Conservation (phyloP, 2,329 filamentous ascomycete species). For the Xylariaceae sp. region DNA sequence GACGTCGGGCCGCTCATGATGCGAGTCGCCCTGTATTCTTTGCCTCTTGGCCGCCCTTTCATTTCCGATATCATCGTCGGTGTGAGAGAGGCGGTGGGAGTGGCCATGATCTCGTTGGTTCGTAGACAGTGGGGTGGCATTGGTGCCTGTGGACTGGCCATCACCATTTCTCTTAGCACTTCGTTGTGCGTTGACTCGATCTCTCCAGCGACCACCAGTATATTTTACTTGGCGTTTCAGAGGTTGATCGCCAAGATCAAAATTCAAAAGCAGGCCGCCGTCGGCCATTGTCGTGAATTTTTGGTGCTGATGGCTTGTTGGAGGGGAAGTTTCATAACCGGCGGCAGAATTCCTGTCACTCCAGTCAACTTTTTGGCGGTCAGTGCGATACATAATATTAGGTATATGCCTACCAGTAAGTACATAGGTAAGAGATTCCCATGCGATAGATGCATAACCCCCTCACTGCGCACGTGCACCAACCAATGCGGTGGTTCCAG, state of each 20-base stretch:
- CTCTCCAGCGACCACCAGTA: conserved; percentile 93
- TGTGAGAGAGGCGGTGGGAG: conserved; percentile 23
- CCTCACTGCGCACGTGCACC: too few relatives aligned
- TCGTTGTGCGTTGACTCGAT: conserved; percentile 82
- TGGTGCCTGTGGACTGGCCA: conserved; percentile 38
- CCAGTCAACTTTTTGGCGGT: conserved; percentile 40
- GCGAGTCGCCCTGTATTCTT: conserved; percentile 40
- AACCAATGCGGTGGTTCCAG: too few relatives aligned
- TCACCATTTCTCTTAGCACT: conserved; percentile 47
- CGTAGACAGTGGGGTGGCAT: conserved; percentile 41
- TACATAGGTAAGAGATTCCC: too few relatives aligned
- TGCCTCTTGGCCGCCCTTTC: conserved; percentile 55
- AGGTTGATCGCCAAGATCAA: conserved; percentile 75
- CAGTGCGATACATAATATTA: too few relatives aligned
- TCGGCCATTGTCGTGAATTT: conserved; percentile 72
- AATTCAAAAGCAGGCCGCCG: conserved; percentile 94
- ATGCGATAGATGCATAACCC: too few relatives aligned
- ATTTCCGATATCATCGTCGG: conserved; percentile 31
- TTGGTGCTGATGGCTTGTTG: neutral
- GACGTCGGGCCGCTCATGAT: conserved; percentile 24
- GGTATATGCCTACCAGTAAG: too few relatives aligned
- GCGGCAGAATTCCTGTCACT: conserved; percentile 36
- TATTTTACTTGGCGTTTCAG: conserved; percentile 70
- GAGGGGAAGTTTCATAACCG: conserved; percentile 22
- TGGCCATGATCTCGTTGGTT: conserved; percentile 32